Evolutionary conservation across 768 basidiomycete species (phyloP).

Genomic region (Rhizopogon rudus): DNA sequence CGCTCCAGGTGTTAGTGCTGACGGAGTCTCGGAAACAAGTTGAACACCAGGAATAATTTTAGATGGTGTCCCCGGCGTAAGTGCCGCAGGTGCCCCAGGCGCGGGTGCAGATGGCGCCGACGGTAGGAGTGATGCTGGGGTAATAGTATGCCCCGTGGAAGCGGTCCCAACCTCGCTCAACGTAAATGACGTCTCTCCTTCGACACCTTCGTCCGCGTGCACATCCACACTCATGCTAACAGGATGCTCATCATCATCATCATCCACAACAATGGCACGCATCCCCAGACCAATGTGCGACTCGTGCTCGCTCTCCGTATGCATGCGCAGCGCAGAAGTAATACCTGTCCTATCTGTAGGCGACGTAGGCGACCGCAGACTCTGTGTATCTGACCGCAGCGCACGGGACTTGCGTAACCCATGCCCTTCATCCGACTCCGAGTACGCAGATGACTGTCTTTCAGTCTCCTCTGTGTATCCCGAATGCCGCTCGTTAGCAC

Average conservation of each 20-base stretch:
- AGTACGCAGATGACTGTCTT: conserved; percentile 14
- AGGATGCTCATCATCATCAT: conserved; percentile 4
- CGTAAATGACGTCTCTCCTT: conserved; percentile 1
- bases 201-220: background rate
- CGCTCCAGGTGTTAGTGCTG: conserved; percentile 7
- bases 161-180: background rate
- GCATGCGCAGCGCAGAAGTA: conserved; percentile 13
- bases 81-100: conserved; percentile 6
- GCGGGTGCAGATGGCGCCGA: background rate
- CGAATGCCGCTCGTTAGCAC: conserved; percentile 28
- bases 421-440: conserved; percentile 24
- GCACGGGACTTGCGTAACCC: conserved; percentile 8
- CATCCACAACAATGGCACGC: conserved; percentile 15
- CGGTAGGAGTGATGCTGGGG: conserved; percentile 7
- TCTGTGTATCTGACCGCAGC: conserved; percentile 7
- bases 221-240: conserved; percentile 1
- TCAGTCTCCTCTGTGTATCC: conserved; percentile 13
- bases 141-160: conserved; percentile 4
- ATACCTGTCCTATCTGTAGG: conserved; percentile 1
- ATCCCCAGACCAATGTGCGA: background rate
- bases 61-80: background rate
- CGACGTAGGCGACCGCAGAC: conserved; percentile 9
- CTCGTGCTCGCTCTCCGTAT: conserved; percentile 10
- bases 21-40: conserved; percentile 6
- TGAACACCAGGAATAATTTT: conserved; percentile 14